These are phyloP conservation scores for Candida krabiensis DNA, from an alignment of 805 yeast genomes.

Conservation along the genomic window DNA sequence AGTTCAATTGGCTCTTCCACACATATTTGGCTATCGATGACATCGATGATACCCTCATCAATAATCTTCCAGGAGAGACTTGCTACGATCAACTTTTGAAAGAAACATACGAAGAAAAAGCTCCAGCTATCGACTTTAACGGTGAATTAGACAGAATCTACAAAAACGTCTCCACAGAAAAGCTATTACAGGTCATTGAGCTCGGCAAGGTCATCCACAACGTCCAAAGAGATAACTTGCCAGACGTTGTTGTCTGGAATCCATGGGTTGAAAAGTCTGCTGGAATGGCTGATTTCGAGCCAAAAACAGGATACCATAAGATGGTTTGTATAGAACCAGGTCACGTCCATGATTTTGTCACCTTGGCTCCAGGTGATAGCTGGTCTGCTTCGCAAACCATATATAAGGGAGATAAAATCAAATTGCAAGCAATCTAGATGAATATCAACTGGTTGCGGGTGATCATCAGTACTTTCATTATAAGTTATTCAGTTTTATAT, in stretches of 20 bases:
- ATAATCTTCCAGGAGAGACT: constrained; percentile 70
- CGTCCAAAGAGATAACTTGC: constrained; percentile 57
- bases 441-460: no score
- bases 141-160: constrained; percentile 88
- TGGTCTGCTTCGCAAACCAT: constrained; percentile 74
- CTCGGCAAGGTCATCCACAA: constrained; percentile 71
- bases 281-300: constrained; percentile 85
- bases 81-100: constrained; percentile 76
- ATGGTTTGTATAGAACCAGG: constrained; percentile 98
- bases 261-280: constrained; percentile 89
- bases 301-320: constrained; percentile 75
- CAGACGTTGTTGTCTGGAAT: constrained; percentile 89
- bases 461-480: no score
- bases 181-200: constrained; percentile 65
- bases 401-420: constrained; percentile 59
- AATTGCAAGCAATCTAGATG: constrained; percentile 50
- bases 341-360: constrained; percentile 66
- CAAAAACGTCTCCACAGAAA: constrained; percentile 53
- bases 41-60: constrained; percentile 72
- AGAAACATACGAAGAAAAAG: constrained; percentile 62
- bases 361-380: constrained; percentile 64
- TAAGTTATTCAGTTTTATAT: no score
- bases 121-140: constrained; percentile 71
- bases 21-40: constrained; percentile 78
- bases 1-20: constrained; percentile 94